Evolutionary conservation across 1,284 basidiomycete species (phyloP).

Genomic region (Takashimella tepidaria): DNA sequence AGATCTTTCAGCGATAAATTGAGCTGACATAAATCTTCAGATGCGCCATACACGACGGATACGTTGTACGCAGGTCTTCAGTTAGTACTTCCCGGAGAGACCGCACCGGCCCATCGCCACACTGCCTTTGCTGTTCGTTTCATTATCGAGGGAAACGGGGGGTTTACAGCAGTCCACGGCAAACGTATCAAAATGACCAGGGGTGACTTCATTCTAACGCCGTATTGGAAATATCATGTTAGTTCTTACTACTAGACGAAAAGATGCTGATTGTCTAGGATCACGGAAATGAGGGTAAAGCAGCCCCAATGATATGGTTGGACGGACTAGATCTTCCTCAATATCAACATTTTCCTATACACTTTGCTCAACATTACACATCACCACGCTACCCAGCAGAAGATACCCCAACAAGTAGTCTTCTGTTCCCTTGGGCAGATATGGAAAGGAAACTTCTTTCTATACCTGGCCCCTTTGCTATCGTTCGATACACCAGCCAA

Average conservation of each 20-base stretch:
- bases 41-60: conserved; percentile 18
- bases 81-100: conserved; percentile 23
- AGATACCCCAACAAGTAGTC: conserved; percentile 8
- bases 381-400: conserved; percentile 19
- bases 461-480: background rate
- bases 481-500: conserved; percentile 15
- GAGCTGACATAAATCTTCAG: background rate
- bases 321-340: conserved; percentile 24
- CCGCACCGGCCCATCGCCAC: conserved; percentile 22
- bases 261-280: conserved; percentile 5
- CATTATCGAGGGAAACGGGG: conserved; percentile 25
- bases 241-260: background rate
- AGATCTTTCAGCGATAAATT: background rate
- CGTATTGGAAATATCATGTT: conserved; percentile 18
- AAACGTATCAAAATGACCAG: conserved; percentile 19
- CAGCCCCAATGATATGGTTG: conserved; percentile 24
- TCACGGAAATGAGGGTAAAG: conserved; percentile 18
- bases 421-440: conserved; percentile 20
- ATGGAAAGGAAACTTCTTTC: conserved; percentile 18
- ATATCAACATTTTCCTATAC: conserved; percentile 20
- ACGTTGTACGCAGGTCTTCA: conserved; percentile 24
- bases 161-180: conserved; percentile 22
- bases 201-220: conserved; percentile 24
- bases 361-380: conserved; percentile 21
- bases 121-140: conserved; percentile 21